These are phyloP conservation scores for Lepidium africanum DNA, from an alignment of 345 rosid genomes.

Conservation along the genomic window DNA sequence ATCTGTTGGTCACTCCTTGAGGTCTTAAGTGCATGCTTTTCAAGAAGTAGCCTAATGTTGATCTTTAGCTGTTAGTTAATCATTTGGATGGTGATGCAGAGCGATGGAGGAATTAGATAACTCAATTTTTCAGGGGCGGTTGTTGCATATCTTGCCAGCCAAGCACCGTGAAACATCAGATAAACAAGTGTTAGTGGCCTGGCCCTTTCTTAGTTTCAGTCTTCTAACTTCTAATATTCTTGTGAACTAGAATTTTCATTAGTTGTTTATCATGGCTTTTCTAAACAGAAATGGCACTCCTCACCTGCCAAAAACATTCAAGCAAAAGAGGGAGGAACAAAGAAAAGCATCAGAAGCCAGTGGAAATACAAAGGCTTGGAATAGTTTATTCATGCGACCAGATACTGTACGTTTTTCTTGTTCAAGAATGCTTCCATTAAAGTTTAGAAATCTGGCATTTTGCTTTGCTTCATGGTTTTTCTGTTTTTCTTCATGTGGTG, in stretches of 20 bases:
- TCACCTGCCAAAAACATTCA: constrained; percentile 51
- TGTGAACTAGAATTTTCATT: neutral
- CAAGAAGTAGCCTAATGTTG: neutral
- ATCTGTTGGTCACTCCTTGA: neutral
- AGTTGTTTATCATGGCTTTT: constrained; percentile 7
- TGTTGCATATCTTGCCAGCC: constrained; percentile 82
- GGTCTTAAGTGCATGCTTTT: neutral
- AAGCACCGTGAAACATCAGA: constrained; percentile 40
- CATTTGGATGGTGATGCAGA: constrained; percentile 38
- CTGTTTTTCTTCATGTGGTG: neutral
- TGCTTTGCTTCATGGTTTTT: neutral
- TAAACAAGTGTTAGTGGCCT: constrained; percentile 47
- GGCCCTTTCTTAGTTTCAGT: neutral
- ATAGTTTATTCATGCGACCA: constrained; percentile 83
- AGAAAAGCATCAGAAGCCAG: constrained; percentile 84
- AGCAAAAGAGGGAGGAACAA: constrained; percentile 71
- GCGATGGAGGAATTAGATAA: constrained; percentile 72
- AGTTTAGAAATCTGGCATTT: neutral
- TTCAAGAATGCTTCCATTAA: constrained; percentile 2
- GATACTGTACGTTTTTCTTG: constrained; percentile 57
- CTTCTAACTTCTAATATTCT: neutral
- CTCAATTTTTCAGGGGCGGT: constrained; percentile 81
- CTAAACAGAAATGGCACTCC: constrained; percentile 27
- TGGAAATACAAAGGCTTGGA: constrained; percentile 91
- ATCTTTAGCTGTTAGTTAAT: neutral